phyloP scores from a whole-genome alignment of 169 alveolate species.

The Toxoplasma gondii region DNA sequence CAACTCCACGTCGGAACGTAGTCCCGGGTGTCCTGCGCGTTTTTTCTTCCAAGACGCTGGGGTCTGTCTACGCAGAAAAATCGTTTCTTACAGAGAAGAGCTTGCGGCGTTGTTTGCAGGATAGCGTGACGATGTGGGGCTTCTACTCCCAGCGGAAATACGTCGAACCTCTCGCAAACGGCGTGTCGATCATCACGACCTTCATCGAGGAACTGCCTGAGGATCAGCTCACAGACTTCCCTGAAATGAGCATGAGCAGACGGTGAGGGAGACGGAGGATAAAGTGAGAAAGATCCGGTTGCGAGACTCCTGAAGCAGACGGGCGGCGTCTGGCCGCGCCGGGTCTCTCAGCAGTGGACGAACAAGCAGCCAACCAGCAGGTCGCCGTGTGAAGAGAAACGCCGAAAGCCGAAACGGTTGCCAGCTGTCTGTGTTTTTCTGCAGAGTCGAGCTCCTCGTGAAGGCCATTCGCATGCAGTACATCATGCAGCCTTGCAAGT shows the following conservation, averaged over 20 bases:
- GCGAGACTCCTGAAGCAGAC: not conserved
- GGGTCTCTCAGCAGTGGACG: no score
- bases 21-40: no score
- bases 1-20: no score
- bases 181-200: constrained; percentile 73
- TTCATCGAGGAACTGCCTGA: constrained; percentile 72
- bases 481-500: constrained; percentile 10
- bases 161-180: constrained; percentile 82
- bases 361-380: no score
- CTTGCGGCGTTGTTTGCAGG: constrained; percentile 29
- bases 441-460: constrained; percentile 38
- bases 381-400: no score
- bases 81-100: no score
- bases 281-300: no score
- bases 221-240: not conserved
- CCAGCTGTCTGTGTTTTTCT: not conserved
- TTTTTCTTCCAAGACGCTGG: no score
- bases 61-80: no score
- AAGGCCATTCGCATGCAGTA: constrained; percentile 48
- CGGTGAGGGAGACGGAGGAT: not conserved
- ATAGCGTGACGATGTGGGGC: constrained; percentile 81
- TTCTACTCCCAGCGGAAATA: constrained; percentile 82
- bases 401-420: no score
- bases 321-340: not conserved
- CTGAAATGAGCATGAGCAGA: not conserved